phyloP scores from a whole-genome alignment of 176 grass and related monocot genomes.

The Phyllostachys edulis region DNA sequence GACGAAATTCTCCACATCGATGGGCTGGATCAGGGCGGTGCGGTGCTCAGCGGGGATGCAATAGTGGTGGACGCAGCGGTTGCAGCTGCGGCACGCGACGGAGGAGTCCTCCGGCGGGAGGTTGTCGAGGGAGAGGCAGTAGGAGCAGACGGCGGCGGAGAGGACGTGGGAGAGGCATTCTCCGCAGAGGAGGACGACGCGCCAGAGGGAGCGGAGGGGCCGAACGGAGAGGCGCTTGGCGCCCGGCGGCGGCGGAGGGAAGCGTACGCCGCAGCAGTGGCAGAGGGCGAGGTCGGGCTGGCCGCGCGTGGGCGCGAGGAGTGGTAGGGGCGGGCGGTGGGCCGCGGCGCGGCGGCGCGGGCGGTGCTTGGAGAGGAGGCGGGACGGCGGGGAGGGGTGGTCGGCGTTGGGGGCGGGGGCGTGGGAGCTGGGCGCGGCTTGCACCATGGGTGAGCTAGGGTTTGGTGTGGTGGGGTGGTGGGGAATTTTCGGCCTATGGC shows the following conservation, averaged over 20 bases:
- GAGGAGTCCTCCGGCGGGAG: conserved; percentile 32
- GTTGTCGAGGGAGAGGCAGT: conserved; percentile 63
- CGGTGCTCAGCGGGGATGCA: conserved; percentile 69
- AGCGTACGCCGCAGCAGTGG: conserved; percentile 55
- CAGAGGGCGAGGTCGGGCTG: conserved; percentile 54
- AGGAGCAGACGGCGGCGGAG: conserved; percentile 61
- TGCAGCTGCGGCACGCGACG: conserved; percentile 54
- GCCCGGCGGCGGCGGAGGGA: conserved; percentile 38
- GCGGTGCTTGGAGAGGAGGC: conserved; percentile 46
- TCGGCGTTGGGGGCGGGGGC: background rate
- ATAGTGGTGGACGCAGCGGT: conserved; percentile 44
- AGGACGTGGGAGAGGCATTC: conserved; percentile 56
- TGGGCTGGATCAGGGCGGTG: conserved; percentile 14
- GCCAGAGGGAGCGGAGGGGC: conserved; percentile 69
- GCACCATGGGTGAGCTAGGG: conserved; percentile 36
- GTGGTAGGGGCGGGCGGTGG: conserved; percentile 9
- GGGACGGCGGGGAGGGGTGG: conserved; percentile 30
- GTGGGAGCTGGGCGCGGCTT: conserved; percentile 1
- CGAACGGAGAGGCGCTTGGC: conserved; percentile 37
- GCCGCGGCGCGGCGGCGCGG: conserved; percentile 34
- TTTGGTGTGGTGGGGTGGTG: background rate
- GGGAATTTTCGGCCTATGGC: background rate
- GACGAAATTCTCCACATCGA: conserved; percentile 46
- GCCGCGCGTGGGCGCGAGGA: conserved; percentile 19
- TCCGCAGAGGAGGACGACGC: conserved; percentile 69